Evolutionary conservation across 2,329 filamentous ascomycete genomes (phyloP).

Genomic region (Phaeoacremonium minimum): DNA sequence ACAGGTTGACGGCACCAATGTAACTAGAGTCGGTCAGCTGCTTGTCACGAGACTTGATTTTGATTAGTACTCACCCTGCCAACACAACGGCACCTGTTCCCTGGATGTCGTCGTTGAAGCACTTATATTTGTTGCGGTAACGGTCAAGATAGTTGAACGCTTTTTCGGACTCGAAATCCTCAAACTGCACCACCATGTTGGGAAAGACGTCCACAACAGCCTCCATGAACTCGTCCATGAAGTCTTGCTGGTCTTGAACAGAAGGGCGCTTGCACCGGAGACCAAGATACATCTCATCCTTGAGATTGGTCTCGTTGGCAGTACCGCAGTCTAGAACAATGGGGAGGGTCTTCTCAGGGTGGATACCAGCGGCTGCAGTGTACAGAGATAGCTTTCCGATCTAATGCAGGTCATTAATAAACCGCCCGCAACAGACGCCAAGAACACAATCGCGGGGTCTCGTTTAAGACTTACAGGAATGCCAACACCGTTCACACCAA

Average conservation of each 20-base stretch:
- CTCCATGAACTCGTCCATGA: constrained; percentile 96
- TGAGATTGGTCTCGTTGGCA: constrained; percentile 61
- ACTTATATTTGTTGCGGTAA: constrained; percentile 84
- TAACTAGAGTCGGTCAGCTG: constrained; percentile 43
- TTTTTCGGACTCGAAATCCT: constrained; percentile 90
- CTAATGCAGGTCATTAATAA: constrained; percentile 26
- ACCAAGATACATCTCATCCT: constrained; percentile 80
- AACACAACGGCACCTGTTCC: constrained; percentile 94
- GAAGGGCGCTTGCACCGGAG: constrained; percentile 78
- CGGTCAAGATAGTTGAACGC: constrained; percentile 90
- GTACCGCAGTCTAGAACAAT: constrained; percentile 66
- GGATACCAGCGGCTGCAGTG: constrained; percentile 91
- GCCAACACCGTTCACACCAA: constrained; percentile 95
- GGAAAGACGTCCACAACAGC: constrained; percentile 73
- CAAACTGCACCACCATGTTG: constrained; percentile 79
- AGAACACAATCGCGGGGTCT: too few species aligned
- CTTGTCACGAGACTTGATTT: constrained; percentile 11
- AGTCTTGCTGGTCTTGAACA: constrained; percentile 75
- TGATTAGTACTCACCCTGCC: constrained; percentile 69
- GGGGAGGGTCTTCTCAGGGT: constrained; percentile 76
- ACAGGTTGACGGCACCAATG: constrained; percentile 74
- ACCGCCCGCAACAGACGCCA: too few species aligned
- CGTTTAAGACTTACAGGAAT: constrained; percentile 73
- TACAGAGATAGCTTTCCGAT: constrained; percentile 94
- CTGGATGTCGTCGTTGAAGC: constrained; percentile 99